A percentile compares a stretch with the other conserved stretches of the same genome.
Conservation (phyloP, 2,329 filamentous ascomycete genomes). For the Sclerotiophoma versabilis region DNA sequence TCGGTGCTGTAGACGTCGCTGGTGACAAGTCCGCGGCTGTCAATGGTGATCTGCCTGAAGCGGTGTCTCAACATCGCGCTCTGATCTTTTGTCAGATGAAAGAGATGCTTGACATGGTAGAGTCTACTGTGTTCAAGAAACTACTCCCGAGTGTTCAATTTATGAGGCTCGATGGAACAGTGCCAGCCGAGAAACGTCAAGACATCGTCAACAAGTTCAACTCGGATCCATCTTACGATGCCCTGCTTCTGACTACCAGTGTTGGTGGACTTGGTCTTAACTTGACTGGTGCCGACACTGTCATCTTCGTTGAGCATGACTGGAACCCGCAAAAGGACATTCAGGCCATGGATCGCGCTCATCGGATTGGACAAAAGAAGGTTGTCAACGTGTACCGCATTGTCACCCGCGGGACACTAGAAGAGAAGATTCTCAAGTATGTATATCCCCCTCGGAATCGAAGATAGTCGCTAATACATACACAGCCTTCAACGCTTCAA, state of each 20-base stretch:
- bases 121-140: slow-evolving; percentile 87
- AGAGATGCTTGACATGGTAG: slow-evolving; percentile 99
- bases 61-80: slow-evolving; percentile 94
- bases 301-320: slow-evolving; percentile 99
- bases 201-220: slow-evolving; percentile 99
- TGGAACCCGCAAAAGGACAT: slow-evolving; percentile 99
- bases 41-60: slow-evolving; percentile 69
- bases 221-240: slow-evolving; percentile 94
- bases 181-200: slow-evolving; percentile 92
- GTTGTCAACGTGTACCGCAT: slow-evolving; percentile 98
- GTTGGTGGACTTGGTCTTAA: slow-evolving; percentile 95
- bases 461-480: slow-evolving; percentile 17
- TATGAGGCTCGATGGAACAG: slow-evolving; percentile 89
- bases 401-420: slow-evolving; percentile 92
- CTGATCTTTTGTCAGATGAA: slow-evolving; percentile 99
- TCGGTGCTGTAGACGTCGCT: slow-evolving; percentile 67
- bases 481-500: slow-evolving; percentile 94
- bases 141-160: slow-evolving; percentile 93
- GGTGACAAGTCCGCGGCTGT: slow-evolving; percentile 54
- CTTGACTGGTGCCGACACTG: slow-evolving; percentile 94
- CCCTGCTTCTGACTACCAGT: slow-evolving; percentile 89
- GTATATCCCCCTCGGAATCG: slow-evolving; percentile 36
- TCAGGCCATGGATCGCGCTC: slow-evolving; percentile 97
- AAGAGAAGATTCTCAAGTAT: slow-evolving; percentile 94
- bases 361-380: slow-evolving; percentile 99